Evolutionary conservation across 2,329 filamentous ascomycete species (phyloP), one percentile per base, ranked within the genome.

Genomic region (Saccharata proteae): DNA sequence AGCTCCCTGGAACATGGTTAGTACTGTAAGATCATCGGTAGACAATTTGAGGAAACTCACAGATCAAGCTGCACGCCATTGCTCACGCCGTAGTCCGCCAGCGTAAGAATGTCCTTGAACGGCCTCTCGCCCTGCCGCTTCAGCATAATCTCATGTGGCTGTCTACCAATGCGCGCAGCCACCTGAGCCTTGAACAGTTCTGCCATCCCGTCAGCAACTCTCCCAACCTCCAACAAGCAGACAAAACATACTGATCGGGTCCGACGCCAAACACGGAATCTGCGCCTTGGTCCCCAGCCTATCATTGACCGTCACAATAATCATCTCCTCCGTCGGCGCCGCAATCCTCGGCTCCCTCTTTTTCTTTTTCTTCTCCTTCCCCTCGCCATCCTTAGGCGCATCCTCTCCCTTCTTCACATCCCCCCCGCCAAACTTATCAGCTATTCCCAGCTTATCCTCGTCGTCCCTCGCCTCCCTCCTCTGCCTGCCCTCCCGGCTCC

Each of bases 271-370:
- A 52, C 86, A 94, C 0, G 88, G 88, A 40, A 96, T 90, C 31
- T 82, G 80, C 11, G 86, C 83, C 49, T 93, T 93, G n/a, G 88
- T 94, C 9, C 88, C 88, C 20, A 96, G 64, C n/a, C 88, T 73
- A 57, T 96, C 88, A 54, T 96, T 96, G 49, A 96, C 76, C 47
- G 88, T 75, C 12, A 96, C 86, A 30, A 93, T 73, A 43, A 96
- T 94, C 80, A 94, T 92, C 35, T 84, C 78, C 49, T 92, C 80
- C 5, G 65, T 59, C 21, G 51, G 55, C 39, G 55, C 48, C 18
- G 38, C 27, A 4, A 25, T 39, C 2, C 34, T 27, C 4, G 41
- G 35, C 3, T 39, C 19, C 5, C 40, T 8, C 27, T 36, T 30
- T 12, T 13, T n/a, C 23, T 33, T 27, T 25, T 27, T 29, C 27